Percentiles rank a stretch among this genome's conserved stretches.
Conservation (phyloP, 2,329 filamentous ascomycete genomes). For the Drechslerella coelobrocha region DNA sequence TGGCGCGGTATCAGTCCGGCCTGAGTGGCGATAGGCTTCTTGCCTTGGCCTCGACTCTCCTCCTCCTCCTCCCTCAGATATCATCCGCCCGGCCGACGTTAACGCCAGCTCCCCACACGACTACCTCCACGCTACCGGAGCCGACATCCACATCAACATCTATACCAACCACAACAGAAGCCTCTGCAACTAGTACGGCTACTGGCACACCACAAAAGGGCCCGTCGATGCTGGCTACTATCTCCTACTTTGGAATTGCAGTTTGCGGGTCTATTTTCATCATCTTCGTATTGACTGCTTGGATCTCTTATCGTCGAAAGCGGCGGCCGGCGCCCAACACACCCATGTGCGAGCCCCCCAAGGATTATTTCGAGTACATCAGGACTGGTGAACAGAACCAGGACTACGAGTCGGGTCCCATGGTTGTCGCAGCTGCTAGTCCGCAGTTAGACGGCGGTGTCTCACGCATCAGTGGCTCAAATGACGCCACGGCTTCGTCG, state of each 20-base stretch:
- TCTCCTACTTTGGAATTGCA: conserved; percentile 38
- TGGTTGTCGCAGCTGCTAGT: neutral
- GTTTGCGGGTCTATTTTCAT: conserved; percentile 29
- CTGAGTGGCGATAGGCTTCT: neutral
- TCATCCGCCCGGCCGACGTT: neutral
- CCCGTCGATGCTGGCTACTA: conserved; percentile 30
- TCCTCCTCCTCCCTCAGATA: neutral
- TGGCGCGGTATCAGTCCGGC: neutral
- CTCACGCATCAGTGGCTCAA: neutral
- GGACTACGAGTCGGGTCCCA: neutral
- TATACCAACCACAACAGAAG: neutral
- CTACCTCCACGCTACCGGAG: neutral
- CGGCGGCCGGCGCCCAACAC: conserved; percentile 2
- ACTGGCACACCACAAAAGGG: conserved; percentile 3
- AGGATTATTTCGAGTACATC: conserved; percentile 29
- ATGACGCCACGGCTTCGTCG: conserved; percentile 10
- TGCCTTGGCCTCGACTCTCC: neutral
- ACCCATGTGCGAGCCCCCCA: conserved; percentile 25
- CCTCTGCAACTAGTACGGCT: conserved; percentile 2
- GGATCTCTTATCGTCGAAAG: conserved; percentile 26
- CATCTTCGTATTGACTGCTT: conserved; percentile 22
- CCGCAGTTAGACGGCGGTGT: neutral
- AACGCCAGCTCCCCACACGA: neutral
- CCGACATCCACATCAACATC: neutral
- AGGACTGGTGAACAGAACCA: conserved; percentile 4